Evolutionary conservation across 2,329 filamentous ascomycete genomes (phyloP).

Genomic region (Trichophyton equinum): DNA sequence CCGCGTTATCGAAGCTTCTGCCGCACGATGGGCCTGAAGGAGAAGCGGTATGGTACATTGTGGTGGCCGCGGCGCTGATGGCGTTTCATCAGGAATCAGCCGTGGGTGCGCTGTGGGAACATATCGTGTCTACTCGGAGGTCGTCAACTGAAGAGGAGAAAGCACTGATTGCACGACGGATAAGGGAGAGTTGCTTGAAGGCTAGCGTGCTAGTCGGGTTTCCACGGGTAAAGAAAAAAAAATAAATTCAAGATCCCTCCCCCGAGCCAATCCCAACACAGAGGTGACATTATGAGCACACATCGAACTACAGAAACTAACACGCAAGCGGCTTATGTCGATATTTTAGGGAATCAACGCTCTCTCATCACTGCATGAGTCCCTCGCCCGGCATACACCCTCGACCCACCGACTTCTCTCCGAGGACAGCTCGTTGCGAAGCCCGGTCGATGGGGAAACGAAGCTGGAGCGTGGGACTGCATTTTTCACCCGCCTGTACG

Average conservation of each 20-base stretch:
- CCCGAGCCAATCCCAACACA: neutral
- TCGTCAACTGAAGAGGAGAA: conserved; percentile 6
- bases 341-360: conserved; percentile 17
- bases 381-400: conserved; percentile 14
- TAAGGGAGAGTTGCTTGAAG: conserved; percentile 19
- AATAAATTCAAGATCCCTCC: neutral
- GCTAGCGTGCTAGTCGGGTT: conserved; percentile 21
- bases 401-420: conserved; percentile 10
- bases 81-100: conserved; percentile 19
- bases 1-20: conserved; percentile 5
- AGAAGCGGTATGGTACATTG: conserved; percentile 18
- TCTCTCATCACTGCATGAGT: conserved; percentile 16
- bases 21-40: conserved; percentile 5
- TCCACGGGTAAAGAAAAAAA: conserved; percentile 15
- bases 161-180: conserved; percentile 16
- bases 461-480: conserved; percentile 18
- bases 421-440: conserved; percentile 15
- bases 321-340: too few relatives aligned
- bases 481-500: conserved; percentile 20
- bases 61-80: conserved; percentile 17
- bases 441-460: conserved; percentile 8
- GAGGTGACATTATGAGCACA: neutral
- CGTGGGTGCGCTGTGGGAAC: conserved; percentile 18
- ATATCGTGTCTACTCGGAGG: conserved; percentile 10
- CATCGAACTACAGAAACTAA: neutral